Base-by-base conservation (phyloP, 441 rosid genomes). In the Erodium trifolium region DNA sequence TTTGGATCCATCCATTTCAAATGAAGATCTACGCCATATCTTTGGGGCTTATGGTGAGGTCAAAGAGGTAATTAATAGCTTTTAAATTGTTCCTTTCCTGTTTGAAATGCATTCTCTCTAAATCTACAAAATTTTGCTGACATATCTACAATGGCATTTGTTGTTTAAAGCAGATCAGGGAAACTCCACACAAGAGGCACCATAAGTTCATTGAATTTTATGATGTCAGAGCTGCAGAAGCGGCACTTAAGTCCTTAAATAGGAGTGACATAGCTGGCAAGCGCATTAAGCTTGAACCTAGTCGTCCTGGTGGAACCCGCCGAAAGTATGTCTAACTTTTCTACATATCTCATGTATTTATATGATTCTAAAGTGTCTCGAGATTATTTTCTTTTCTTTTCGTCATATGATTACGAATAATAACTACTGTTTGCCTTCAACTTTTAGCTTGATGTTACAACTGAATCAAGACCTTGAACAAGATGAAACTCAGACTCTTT, bases 301-400 rank as follows among this genome's bases (percentile, higher is more conserved):
- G 97, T 79, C 91, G 97, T 64, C 97, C 97, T 67, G 97, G 97
- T 68, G 97, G 97, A 41, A 84, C 88, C 37, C 94, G 97, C 70
- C 84, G 91, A 70, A 82, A 82, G 94, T 88, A 74, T 83, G 94
- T 77, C 63, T 12, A 63, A 43, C 49, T 9, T 43, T 8, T 39
- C 49, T 43, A 43, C 49, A 9, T 8, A 8, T 2, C 49, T 43
- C 12, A 8, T 43, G 49, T 43, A 43, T 43, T 43, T 43, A 2
- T 11, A 43, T 43, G 49, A 43, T 43, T 5, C 8, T 43, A 43
- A 8, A 34, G 4, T 43, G 11, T 2, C 12, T 43, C 49, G 9
- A 43, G 49, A 2, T 43, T 6, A 41, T 41, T 57, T 75, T 78
- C 23, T 77, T 31, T 67, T 43, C 49, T 43, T 43, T 43, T 43